A percentile compares a stretch with the other conserved stretches of the same genome.
These are phyloP conservation scores for Tylopilus felleus DNA, from an alignment of 768 basidiomycete species.

Conservation along the genomic window DNA sequence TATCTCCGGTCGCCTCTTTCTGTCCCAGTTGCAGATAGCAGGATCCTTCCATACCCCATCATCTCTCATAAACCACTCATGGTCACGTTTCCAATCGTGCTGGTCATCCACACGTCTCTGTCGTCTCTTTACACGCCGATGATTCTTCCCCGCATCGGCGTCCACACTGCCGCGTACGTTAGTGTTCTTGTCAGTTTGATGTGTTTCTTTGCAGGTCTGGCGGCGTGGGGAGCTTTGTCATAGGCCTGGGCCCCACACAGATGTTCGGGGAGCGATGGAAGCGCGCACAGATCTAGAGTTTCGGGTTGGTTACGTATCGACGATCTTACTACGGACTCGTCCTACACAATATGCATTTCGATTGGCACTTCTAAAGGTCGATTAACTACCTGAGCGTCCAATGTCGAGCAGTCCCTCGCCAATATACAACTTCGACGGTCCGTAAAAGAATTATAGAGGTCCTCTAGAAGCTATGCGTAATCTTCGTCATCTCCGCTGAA, in stretches of 20 bases:
- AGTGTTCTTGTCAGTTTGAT: constrained; percentile 64
- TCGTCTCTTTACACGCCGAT: constrained; percentile 63
- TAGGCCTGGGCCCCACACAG: constrained; percentile 26
- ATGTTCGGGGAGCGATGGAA: neutral
- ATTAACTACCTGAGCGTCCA: neutral
- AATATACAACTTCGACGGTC: constrained; percentile 6
- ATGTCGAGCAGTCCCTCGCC: neutral
- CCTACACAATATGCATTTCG: neutral
- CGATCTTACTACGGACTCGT: neutral
- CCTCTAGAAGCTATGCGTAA: constrained; percentile 1
- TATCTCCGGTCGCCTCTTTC: constrained; percentile 57
- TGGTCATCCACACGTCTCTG: constrained; percentile 51
- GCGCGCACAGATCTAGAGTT: neutral
- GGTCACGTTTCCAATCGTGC: constrained; percentile 42
- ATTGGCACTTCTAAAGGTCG: neutral
- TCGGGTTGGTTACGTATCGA: constrained; percentile 11
- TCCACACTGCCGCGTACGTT: constrained; percentile 74
- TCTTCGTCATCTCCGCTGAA: constrained; percentile 20
- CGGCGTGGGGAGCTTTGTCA: constrained; percentile 65
- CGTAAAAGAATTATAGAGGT: neutral
- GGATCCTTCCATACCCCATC: constrained; percentile 12
- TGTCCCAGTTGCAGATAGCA: constrained; percentile 19
- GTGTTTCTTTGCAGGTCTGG: constrained; percentile 69
- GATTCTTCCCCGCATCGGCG: constrained; percentile 67
- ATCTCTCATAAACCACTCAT: constrained; percentile 36